Base-by-base conservation (phyloP, 1,284 basidiomycete genomes). In the Malassezia obtusa region DNA sequence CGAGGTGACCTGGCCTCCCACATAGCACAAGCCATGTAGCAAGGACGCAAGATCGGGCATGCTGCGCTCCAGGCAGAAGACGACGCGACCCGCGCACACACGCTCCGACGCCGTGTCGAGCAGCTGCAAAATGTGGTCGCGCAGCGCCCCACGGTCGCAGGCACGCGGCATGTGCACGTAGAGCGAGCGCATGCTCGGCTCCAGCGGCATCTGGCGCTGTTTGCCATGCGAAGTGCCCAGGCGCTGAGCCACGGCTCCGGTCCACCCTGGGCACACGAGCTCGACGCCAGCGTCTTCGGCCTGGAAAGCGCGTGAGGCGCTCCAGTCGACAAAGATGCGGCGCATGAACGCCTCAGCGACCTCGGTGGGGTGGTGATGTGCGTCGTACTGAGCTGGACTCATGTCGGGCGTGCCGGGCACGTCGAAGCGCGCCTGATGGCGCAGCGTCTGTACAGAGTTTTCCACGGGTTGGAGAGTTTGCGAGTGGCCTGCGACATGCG, bases 11-110 rank as follows among this genome's bases (percentile, higher is more conserved):
- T 61, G 52, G 17, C 63, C 67, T 11, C 67, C 67, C 2, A 70
- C 67, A 31, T 70, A 70, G 52, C 64, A 66, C 11, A 70, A 51
- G 2, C 67, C 67, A 44, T 65, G 67, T 8, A 70, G 53, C 9
- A 67, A 58, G 1, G 59, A 53, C 5, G 53, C 45, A 22, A 66
- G 61, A 31, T 69, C 67, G 11, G 51, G 50, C 45, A 63, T 54
- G 24, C 49, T 38, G 19, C 52, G 52, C 22, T 62, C 55, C 41
- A 70, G 50, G 25, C 61, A 66, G 24, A 70, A 50, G 49, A 70
- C 59, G 25, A 68, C 64, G 3, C 57, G 53, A 2, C 59, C 62
- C 21, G 63, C 65, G 14, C 54, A 57, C 9, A 65, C 56, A 40
- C 59, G 57, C 28, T 70, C 64, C 41, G 60, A 61, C 1, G 67